Base-by-base conservation (phyloP, 2,329 filamentous ascomycete species). In the Penicillium nordicum region DNA sequence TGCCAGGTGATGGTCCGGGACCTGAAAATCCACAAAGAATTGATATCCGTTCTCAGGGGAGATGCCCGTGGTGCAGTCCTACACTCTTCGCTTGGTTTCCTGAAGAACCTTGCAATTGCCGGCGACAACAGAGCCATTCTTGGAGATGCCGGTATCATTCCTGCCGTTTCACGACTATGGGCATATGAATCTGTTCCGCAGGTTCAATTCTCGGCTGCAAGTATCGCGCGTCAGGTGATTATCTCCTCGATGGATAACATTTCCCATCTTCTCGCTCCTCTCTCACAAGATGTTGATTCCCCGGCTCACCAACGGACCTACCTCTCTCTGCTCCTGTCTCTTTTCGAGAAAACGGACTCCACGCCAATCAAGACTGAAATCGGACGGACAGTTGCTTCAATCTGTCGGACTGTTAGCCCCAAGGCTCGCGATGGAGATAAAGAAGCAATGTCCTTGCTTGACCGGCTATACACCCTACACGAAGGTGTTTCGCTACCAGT, bases 91-190 rank as follows among this genome's bases (percentile, higher is more conserved):
- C 71, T 79, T 11, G 76, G 78, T 7, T 78, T 80, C 45, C 63
- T 80, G 40, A 80, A 79, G 56, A 80, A 80, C 53, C 66, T 80
- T 10, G 74, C 76, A 9, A 76, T 80, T 50, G 71, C 76, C 21
- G 67, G 70, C 38, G 66, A 74, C n/a, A 78, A 80, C 57, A 72
- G 72, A 47, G 55, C 66, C 34, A 58, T 61, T 42, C 63, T 80
- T 23, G 75, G 72, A 9, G 66, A 72, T 34, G 72, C 73, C 21
- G 75, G 72, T 14, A 69, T 74, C 18, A 69, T 79, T 30, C 66
- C 71, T 56, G 70, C 72, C 7, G 61, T 77, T 25, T 72, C 74
- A 30, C 67, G 64, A 21, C 59, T 78, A 44, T 77, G 76, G 72
- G 66, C 61, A 7, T 74, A 74, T 55, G 73, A 78, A 36, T 73